Percentiles rank a stretch among this genome's conserved stretches.
Conservation (phyloP, 352 stramenopile genomes). For the Pythium sp. region DNA sequence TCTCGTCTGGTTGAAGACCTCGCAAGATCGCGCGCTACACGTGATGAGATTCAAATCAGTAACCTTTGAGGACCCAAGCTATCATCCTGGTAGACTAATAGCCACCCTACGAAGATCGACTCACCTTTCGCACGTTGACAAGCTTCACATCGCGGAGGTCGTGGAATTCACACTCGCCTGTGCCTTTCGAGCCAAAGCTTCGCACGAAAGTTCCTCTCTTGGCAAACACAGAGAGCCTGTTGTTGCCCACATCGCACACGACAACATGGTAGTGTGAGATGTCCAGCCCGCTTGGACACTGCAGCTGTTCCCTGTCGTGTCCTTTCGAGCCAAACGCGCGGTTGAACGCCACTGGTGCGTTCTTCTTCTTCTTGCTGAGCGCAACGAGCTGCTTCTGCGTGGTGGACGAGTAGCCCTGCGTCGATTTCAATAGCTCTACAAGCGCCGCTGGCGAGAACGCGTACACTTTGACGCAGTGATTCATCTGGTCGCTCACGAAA, state of each 20-base stretch:
- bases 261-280: conserved; percentile 70
- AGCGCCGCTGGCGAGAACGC: conserved; percentile 21
- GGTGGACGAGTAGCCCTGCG: not conserved
- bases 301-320: conserved; percentile 30
- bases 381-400: not conserved
- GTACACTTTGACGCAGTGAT: conserved; percentile 51
- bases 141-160: conserved; percentile 55
- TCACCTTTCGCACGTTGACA: conserved; percentile 62
- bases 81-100: not conserved
- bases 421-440: conserved; percentile 5
- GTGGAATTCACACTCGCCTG: conserved; percentile 31
- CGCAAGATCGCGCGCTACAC: conserved; percentile 38
- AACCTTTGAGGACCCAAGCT: too few relatives aligned
- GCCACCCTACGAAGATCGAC: too few relatives aligned
- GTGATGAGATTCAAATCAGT: not conserved
- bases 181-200: conserved; percentile 39
- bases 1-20: conserved; percentile 30
- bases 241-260: conserved; percentile 57
- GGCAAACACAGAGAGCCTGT: conserved; percentile 43
- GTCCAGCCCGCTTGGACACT: conserved; percentile 43
- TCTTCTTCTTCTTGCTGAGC: not conserved
- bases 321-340: conserved; percentile 34
- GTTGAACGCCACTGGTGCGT: conserved; percentile 3
- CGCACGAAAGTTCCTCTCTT: conserved; percentile 61
- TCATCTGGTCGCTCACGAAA: conserved; percentile 53